A percentile compares a stretch with the other conserved stretches of the same genome.
Conservation (phyloP, 768 basidiomycete genomes). For the Chalciporus piperatus region DNA sequence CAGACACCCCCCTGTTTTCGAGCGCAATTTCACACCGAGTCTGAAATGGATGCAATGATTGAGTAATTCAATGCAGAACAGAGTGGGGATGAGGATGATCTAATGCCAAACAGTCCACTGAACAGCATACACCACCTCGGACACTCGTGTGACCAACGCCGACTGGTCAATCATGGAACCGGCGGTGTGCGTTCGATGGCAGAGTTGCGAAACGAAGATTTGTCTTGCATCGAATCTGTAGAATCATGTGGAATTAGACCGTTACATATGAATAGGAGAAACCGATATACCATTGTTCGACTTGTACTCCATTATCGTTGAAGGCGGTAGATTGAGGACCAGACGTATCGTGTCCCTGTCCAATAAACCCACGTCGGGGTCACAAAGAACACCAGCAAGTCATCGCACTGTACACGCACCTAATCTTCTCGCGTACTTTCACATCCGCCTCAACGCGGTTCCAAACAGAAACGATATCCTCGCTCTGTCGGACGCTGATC, state of each 20-base stretch:
- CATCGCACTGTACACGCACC: constrained; percentile 65
- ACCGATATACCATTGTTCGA: constrained; percentile 71
- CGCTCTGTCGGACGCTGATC: constrained; percentile 87
- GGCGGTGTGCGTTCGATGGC: constrained; percentile 46
- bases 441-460: constrained; percentile 77
- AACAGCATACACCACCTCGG: background rate
- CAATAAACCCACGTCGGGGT: constrained; percentile 5
- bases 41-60: too few relatives aligned
- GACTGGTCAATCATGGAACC: constrained; percentile 10
- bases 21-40: too few relatives aligned
- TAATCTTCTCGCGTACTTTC: constrained; percentile 75
- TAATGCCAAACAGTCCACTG: background rate
- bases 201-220: constrained; percentile 77
- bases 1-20: background rate
- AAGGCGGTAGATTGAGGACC: constrained; percentile 70
- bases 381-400: background rate
- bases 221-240: constrained; percentile 85
- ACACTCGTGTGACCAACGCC: background rate
- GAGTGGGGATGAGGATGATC: background rate
- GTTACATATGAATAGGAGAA: background rate
- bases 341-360: constrained; percentile 74
- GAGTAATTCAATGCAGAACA: background rate
- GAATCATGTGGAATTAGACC: constrained; percentile 2
- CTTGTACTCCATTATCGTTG: constrained; percentile 92
- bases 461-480: constrained; percentile 95